phyloP scores from a whole-genome alignment of 257 asterid species.

The Jaltomata sinuosa region DNA sequence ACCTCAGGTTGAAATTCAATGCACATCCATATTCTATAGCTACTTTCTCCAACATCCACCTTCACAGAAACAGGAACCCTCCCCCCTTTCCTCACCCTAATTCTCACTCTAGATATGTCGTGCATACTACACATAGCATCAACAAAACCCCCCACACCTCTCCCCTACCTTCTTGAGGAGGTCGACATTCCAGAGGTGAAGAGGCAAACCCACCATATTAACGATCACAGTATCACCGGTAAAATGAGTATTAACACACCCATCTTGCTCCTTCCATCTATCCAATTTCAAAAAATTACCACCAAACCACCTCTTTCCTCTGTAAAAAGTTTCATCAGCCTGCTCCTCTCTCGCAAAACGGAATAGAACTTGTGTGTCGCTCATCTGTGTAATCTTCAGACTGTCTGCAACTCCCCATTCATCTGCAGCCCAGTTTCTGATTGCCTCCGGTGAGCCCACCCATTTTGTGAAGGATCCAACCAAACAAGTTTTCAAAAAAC shows the following conservation, averaged over 20 bases:
- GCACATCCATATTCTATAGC: neutral
- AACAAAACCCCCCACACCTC: neutral
- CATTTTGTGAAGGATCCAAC: too few species aligned
- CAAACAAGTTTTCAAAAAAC: too few species aligned
- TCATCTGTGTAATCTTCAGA: neutral
- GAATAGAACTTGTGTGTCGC: neutral
- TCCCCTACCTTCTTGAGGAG: neutral
- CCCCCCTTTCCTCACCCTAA: neutral
- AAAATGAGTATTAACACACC: neutral
- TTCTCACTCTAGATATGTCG: neutral
- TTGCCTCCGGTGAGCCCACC: neutral
- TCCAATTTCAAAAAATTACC: neutral
- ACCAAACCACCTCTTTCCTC: neutral
- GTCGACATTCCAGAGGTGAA: neutral
- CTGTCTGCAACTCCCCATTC: neutral
- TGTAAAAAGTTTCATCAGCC: neutral
- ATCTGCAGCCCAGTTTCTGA: neutral
- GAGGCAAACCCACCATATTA: neutral
- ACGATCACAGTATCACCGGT: neutral
- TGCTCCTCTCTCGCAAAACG: neutral
- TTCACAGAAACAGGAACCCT: neutral
- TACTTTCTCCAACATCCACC: neutral
- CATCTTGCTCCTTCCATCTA: neutral
- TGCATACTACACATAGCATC: neutral
- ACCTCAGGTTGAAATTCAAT: neutral